These are phyloP conservation scores for Xylariaceae sp. DNA, from an alignment of 2,329 filamentous ascomycete genomes.

Conservation along the genomic window DNA sequence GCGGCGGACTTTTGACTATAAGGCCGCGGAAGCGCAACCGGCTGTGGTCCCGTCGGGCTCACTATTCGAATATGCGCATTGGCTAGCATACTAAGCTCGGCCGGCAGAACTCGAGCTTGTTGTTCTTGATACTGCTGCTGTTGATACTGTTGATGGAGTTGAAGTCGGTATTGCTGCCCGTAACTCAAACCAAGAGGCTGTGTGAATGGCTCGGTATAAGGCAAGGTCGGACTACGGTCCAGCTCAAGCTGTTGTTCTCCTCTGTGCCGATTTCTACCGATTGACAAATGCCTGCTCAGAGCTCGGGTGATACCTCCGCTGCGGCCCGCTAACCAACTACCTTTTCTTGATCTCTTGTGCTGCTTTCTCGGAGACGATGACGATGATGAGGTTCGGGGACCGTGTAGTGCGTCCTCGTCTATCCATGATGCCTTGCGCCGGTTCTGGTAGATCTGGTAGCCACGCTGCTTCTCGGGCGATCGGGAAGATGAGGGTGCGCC, in stretches of 20 bases:
- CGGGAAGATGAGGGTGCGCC: not conserved
- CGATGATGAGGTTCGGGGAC: conserved; percentile 41
- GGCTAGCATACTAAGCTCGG: too few relatives aligned
- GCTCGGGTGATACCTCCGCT: conserved; percentile 21
- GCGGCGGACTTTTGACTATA: conserved; percentile 4
- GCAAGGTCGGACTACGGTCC: conserved; percentile 28
- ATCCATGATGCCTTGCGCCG: conserved; percentile 41
- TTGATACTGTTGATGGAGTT: not conserved
- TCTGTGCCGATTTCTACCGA: conserved; percentile 12
- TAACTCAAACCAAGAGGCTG: not conserved
- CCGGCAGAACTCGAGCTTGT: too few relatives aligned
- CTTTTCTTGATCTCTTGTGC: conserved; percentile 13
- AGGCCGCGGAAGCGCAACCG: not conserved
- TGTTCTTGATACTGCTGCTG: conserved; percentile 6
- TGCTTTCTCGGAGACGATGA: conserved; percentile 19
- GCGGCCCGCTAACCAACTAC: conserved; percentile 19
- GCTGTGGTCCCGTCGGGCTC: not conserved
- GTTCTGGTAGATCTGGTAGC: conserved; percentile 23
- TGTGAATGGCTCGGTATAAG: conserved; percentile 18
- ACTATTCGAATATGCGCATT: not conserved
- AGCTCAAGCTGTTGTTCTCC: conserved; percentile 11
- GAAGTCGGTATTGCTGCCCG: conserved; percentile 2
- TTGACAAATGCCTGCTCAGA: conserved; percentile 24
- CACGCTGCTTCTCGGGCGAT: conserved; percentile 26
- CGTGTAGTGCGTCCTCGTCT: conserved; percentile 49